These are phyloP conservation scores for Macroventuria anomochaeta DNA, from an alignment of 2,329 filamentous ascomycete genomes.

Conservation along the genomic window DNA sequence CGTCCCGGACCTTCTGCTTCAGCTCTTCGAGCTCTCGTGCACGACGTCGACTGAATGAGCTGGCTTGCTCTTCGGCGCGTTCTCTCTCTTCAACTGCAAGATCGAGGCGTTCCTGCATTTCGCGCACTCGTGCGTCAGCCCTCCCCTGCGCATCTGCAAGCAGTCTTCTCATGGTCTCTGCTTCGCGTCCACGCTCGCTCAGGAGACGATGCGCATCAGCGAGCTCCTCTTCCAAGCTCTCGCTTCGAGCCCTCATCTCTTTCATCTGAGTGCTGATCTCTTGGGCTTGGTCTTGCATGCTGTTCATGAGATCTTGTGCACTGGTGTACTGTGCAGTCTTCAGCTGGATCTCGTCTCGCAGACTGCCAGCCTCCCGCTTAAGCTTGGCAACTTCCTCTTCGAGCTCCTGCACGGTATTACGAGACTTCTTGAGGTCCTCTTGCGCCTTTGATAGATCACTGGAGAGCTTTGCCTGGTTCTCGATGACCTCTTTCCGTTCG, in stretches of 20 bases:
- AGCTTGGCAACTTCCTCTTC: slow-evolving; percentile 76
- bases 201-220: slow-evolving; percentile 86
- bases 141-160: slow-evolving; percentile 85
- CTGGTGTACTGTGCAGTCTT: slow-evolving; percentile 86
- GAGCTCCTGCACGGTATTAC: slow-evolving; percentile 70
- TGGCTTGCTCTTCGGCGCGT: slow-evolving; percentile 88
- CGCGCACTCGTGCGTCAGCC: slow-evolving; percentile 80
- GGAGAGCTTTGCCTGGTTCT: slow-evolving; percentile 72
- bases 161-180: slow-evolving; percentile 90
- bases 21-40: slow-evolving; percentile 87
- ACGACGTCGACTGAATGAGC: slow-evolving; percentile 74
- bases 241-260: slow-evolving; percentile 80
- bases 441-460: slow-evolving; percentile 74
- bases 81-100: slow-evolving; percentile 92
- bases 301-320: slow-evolving; percentile 83
- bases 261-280: slow-evolving; percentile 92
- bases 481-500: slow-evolving; percentile 78
- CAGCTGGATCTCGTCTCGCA: slow-evolving; percentile 81
- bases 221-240: slow-evolving; percentile 90
- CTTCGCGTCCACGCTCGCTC: slow-evolving; percentile 86
- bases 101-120: slow-evolving; percentile 89
- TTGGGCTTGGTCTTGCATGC: slow-evolving; percentile 89
- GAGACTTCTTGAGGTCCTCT: slow-evolving; percentile 68
- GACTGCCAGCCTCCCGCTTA: slow-evolving; percentile 68
- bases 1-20: slow-evolving; percentile 77